Evolutionary conservation across 768 basidiomycete species (phyloP).

Genomic region (Leucosporidium yakuticum): DNA sequence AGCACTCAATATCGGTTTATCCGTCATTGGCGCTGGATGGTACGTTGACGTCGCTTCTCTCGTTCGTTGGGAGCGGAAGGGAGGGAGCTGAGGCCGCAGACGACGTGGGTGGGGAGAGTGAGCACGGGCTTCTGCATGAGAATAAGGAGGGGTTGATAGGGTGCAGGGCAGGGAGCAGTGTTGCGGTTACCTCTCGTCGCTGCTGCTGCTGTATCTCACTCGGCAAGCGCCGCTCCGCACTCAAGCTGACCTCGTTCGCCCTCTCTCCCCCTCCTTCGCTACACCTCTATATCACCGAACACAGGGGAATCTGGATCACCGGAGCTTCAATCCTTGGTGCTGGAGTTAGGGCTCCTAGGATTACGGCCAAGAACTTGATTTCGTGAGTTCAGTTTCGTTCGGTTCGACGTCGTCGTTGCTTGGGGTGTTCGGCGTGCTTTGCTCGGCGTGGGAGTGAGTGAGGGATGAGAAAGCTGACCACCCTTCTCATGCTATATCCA

Average conservation of each 20-base stretch:
- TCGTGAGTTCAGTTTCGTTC: constrained; percentile 53
- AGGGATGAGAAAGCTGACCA: too few relatives aligned
- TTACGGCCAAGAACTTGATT: constrained; percentile 94
- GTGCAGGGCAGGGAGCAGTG: background rate
- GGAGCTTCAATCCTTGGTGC: constrained; percentile 95
- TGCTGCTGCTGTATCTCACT: background rate
- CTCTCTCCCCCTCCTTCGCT: background rate
- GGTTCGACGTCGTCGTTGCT: background rate
- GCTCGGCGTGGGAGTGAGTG: too few relatives aligned
- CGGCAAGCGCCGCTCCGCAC: background rate
- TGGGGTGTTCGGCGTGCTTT: background rate
- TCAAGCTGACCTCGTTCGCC: background rate
- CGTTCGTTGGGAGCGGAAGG: background rate
- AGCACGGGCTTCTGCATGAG: background rate
- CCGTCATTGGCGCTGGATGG: constrained; percentile 94
- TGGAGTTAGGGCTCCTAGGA: constrained; percentile 86
- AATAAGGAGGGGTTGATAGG: background rate
- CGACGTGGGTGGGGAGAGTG: background rate
- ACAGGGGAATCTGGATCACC: constrained; percentile 94
- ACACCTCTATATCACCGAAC: background rate
- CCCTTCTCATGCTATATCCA: constrained; percentile 40
- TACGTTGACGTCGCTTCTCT: constrained; percentile 48
- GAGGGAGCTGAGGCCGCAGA: background rate
- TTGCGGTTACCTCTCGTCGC: background rate
- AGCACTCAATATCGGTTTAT: constrained; percentile 85